A percentile compares a stretch with the other conserved stretches of the same genome.
Evolutionary conservation across 441 rosid genomes (phyloP).

Genomic region (Rhodomyrtus psidioides): DNA sequence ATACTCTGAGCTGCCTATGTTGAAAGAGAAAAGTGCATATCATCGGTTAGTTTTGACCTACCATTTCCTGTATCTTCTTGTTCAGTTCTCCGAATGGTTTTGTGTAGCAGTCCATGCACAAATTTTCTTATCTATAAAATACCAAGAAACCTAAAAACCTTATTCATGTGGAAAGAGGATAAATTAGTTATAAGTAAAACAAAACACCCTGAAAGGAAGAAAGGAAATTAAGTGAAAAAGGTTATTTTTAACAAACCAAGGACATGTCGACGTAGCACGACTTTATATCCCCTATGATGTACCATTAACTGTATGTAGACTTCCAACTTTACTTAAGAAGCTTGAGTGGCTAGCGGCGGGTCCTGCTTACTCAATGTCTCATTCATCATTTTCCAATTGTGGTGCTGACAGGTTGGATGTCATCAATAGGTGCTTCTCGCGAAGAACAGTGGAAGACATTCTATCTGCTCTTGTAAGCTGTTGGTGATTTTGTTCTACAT

Average conservation of each 20-base stretch:
- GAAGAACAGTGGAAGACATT: constrained; percentile 73
- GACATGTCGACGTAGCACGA: not conserved
- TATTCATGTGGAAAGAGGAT: not conserved
- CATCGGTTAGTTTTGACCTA: constrained; percentile 34
- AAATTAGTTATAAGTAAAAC: not conserved
- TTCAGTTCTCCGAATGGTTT: not conserved
- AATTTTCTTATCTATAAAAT: not conserved
- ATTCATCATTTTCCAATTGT: constrained; percentile 2
- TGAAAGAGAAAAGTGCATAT: constrained; percentile 59
- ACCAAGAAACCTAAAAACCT: not conserved
- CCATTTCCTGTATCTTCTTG: not conserved
- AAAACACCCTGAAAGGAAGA: not conserved
- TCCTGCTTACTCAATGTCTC: not conserved
- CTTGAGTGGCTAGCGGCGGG: not conserved
- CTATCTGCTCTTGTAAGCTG: constrained; percentile 70
- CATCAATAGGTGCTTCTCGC: constrained; percentile 71
- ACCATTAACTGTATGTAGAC: not conserved
- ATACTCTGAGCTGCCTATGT: constrained; percentile 43
- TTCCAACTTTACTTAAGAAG: not conserved
- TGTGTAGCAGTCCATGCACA: not conserved
- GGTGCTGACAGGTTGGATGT: constrained; percentile 55
- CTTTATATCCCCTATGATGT: not conserved
- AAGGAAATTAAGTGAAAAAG: not conserved
- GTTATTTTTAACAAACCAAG: not conserved
- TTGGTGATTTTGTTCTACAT: not conserved